Percentiles rank a stretch among this genome's conserved stretches.
phyloP scores from a whole-genome alignment of 2,329 filamentous ascomycete genomes.

The Elsinoe ampelina region DNA sequence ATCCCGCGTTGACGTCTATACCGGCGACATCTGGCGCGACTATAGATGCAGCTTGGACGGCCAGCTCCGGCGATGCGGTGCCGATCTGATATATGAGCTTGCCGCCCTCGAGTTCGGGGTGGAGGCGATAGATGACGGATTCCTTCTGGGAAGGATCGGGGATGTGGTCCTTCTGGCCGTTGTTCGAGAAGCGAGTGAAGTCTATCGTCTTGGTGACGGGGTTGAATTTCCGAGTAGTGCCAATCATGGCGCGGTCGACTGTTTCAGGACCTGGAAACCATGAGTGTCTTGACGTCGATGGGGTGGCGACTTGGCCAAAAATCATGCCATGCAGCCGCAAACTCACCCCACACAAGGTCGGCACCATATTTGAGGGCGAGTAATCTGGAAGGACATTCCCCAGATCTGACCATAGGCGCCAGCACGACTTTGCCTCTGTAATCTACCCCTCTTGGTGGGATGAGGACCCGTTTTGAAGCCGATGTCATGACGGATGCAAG shows the following conservation, averaged over 20 bases:
- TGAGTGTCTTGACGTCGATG: not conserved
- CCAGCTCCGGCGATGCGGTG: slow-evolving; percentile 70
- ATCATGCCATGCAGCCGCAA: slow-evolving; percentile 9
- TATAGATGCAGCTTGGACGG: slow-evolving; percentile 73
- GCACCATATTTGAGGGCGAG: slow-evolving; percentile 89
- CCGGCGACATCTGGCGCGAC: slow-evolving; percentile 82
- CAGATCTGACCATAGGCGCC: slow-evolving; percentile 96
- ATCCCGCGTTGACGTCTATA: slow-evolving; percentile 97
- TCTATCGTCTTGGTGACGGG: slow-evolving; percentile 70
- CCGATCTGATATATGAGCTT: slow-evolving; percentile 87
- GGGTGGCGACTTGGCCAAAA: not conserved
- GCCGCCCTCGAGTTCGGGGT: slow-evolving; percentile 64
- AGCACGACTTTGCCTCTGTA: slow-evolving; percentile 91
- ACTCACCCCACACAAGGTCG: slow-evolving; percentile 85
- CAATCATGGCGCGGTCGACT: slow-evolving; percentile 84
- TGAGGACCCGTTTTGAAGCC: slow-evolving; percentile 56
- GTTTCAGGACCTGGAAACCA: slow-evolving; percentile 69
- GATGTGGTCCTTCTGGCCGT: slow-evolving; percentile 53
- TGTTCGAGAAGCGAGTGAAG: slow-evolving; percentile 67
- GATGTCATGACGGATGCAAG: slow-evolving; percentile 26
- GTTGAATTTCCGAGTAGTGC: slow-evolving; percentile 70
- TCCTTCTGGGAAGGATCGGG: slow-evolving; percentile 43
- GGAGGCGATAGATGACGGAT: slow-evolving; percentile 74
- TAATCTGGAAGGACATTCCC: slow-evolving; percentile 82
- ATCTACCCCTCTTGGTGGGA: slow-evolving; percentile 80